These are phyloP conservation scores for Leccinum cinnamomeum DNA, from an alignment of 1,284 basidiomycete species.

Conservation along the genomic window DNA sequence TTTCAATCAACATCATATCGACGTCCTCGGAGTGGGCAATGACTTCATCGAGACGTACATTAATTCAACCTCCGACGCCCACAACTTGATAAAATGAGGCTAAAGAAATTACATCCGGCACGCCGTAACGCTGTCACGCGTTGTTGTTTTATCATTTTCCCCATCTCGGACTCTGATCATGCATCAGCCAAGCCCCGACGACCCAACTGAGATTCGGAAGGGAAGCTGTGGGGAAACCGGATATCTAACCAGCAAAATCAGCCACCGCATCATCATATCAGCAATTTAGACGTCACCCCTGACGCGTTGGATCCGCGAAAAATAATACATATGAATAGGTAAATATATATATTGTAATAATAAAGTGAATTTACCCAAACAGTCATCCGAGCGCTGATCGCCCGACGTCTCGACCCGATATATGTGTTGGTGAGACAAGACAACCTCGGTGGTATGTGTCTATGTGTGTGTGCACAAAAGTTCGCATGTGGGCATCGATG, in stretches of 20 bases:
- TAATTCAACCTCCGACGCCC: constrained; percentile 21
- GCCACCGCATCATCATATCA: constrained; percentile 7
- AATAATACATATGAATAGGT: background rate
- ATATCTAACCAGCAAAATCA: background rate
- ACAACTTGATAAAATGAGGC: background rate
- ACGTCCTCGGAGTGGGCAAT: constrained; percentile 24
- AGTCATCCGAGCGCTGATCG: constrained; percentile 20
- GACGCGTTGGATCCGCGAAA: background rate
- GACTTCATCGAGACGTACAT: constrained; percentile 23
- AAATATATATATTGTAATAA: background rate
- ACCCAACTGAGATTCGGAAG: constrained; percentile 3
- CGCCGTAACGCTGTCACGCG: background rate
- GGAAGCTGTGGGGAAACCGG: constrained; percentile 19
- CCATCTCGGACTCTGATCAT: constrained; percentile 33
- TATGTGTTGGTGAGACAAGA: background rate
- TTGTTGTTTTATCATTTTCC: background rate
- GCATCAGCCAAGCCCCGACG: background rate
- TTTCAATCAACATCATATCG: background rate
- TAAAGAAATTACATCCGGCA: background rate
- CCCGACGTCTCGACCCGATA: constrained; percentile 23
- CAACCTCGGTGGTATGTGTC: background rate
- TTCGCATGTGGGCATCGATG: background rate
- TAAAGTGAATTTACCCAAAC: constrained; percentile 8
- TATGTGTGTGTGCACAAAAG: background rate
- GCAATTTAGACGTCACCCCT: background rate